Evolutionary conservation across 2,329 filamentous ascomycete species (phyloP).

Genomic region (Lachnellula arida): DNA sequence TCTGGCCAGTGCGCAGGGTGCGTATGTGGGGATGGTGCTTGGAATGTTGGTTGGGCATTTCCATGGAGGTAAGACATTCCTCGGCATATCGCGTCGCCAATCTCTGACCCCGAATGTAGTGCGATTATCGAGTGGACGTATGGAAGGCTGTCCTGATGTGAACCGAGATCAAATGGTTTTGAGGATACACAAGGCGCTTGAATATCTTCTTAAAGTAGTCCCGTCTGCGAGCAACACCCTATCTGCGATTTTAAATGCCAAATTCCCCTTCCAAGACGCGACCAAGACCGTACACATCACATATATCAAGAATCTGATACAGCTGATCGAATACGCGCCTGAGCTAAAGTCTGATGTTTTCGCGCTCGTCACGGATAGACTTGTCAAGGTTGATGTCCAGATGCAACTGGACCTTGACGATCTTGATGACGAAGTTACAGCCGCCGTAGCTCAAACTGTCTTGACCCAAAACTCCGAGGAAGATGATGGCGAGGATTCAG

Average conservation of each 20-base stretch:
- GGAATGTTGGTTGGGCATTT: conserved; percentile 80
- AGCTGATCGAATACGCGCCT: conserved; percentile 70
- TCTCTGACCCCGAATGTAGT: conserved; percentile 36
- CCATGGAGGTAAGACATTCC: conserved; percentile 42
- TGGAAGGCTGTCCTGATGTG: conserved; percentile 51
- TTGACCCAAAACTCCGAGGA: conserved; percentile 47
- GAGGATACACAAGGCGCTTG: conserved; percentile 71
- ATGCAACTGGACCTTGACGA: conserved; percentile 93
- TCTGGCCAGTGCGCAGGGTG: conserved; percentile 77
- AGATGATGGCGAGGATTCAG: conserved; percentile 41
- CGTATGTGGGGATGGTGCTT: conserved; percentile 69
- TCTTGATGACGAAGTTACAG: conserved; percentile 80
- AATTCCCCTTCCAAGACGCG: conserved; percentile 75
- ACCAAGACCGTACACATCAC: conserved; percentile 73
- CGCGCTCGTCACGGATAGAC: conserved; percentile 74
- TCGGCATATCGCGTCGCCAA: conserved; percentile 22
- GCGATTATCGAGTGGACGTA: conserved; percentile 33
- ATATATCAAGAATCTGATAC: conserved; percentile 83
- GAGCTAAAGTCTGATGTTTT: conserved; percentile 76
- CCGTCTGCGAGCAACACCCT: conserved; percentile 72
- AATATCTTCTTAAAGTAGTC: conserved; percentile 73
- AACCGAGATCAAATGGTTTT: conserved; percentile 58
- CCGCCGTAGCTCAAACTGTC: conserved; percentile 60
- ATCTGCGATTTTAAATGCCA: conserved; percentile 58
- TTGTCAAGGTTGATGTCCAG: conserved; percentile 93